phyloP scores from a whole-genome alignment of 108 stramenopile species.

The Pseudonitzschia multistriata region DNA sequence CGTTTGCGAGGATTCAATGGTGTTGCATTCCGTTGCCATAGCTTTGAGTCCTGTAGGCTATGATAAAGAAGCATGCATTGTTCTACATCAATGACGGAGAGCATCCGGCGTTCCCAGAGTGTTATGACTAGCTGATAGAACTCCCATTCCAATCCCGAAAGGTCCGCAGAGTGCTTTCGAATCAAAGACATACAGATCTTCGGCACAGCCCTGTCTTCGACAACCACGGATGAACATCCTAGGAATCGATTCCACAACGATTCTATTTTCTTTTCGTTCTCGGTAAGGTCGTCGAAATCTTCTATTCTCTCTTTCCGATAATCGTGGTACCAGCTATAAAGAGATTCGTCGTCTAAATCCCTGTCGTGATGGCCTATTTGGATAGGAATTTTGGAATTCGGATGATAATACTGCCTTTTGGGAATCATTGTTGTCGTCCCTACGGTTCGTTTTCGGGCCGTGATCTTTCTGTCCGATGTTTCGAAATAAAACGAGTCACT shows the following conservation, averaged over 20 bases:
- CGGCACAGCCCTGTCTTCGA: neutral
- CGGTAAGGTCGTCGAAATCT: neutral
- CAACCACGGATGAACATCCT: neutral
- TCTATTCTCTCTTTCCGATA: constrained; percentile 1
- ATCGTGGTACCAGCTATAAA: constrained; percentile 7
- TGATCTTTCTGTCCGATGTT: neutral
- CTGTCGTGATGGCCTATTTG: neutral
- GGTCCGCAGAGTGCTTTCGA: neutral
- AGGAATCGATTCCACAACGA: constrained; percentile 1
- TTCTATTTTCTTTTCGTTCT: neutral
- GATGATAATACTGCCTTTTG: neutral
- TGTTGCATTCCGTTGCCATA: neutral
- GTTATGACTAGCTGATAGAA: neutral
- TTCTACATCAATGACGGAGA: constrained; percentile 7
- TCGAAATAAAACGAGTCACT: neutral
- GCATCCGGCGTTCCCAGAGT: neutral
- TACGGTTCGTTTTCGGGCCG: neutral
- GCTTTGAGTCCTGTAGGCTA: neutral
- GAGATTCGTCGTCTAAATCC: constrained; percentile 11
- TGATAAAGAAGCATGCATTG: neutral
- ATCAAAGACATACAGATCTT: neutral
- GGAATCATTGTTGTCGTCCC: neutral
- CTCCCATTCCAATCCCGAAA: constrained; percentile 1
- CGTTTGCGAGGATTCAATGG: neutral
- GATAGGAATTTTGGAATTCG: neutral